Base-by-base conservation (phyloP, 805 yeast species). In the Lipomyces anomalus region DNA sequence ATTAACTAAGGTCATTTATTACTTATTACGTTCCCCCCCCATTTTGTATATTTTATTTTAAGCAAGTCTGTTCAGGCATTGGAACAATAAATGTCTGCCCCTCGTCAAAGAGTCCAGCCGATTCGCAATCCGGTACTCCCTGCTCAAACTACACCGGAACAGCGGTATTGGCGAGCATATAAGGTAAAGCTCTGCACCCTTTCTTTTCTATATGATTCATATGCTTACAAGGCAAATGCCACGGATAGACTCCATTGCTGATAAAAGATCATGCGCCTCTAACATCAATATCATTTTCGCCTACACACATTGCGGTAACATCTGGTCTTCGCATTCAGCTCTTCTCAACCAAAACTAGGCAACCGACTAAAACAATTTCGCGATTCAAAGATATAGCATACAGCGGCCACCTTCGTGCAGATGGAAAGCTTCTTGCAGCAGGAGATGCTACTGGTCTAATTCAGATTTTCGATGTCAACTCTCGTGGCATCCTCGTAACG, bases 401-500 rank as follows among this genome's bases (percentile, higher is more conserved):
- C 61, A 78, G 87, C 26, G 97, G 95, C 38, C 95, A 88, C 63
- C 90, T 81, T 65, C 75, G 97, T 59, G 75, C 75, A 46, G 98
- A 92, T 62, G 98, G 98, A 44, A 84, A 86, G 61, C 73, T 92
- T 38, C 65, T 92, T 23, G 94, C 84, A 18, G 97, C 97, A 3
- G 94, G 95, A 58, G 98, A 92, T 68, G 95, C 95, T 11, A 79
- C 92, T 2, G 98, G 98, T 17, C 64, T 86, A 46, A 95, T 92
- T 11, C 94, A 94, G 52, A 80, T 89, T 6, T 90, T 84, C 61
- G 97, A 92, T 64, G 80, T 95, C 26, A 71, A 75, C 45, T 88
- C 95, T 35, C 72, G 95, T 56, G 79, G 86, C 20, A 69, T 88
- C 20, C 70, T 90, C 46, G 84, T 90, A 30, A 79, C 92, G 20